Base-by-base conservation (phyloP, 1,284 basidiomycete species). In the Hypsizygus ulmarius region DNA sequence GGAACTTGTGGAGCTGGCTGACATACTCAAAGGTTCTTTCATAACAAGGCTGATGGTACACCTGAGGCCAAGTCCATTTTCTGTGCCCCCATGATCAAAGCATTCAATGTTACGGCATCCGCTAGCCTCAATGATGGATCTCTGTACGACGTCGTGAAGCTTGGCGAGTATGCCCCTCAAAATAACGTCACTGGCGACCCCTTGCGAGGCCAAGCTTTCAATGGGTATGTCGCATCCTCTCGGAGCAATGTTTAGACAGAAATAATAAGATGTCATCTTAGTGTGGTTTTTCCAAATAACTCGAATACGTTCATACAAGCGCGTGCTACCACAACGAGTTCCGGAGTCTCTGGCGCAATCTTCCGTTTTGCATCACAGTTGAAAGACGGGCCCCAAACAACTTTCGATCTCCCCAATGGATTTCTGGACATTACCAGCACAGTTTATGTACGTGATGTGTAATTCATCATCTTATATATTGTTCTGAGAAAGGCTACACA, bases 311-410 rank as follows among this genome's bases (percentile, higher is more conserved):
- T 78, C 55, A 65, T 81, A 29, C 59, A 70, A 39, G 75, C 78
- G 14, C 71, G 82, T 25, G 75, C 77, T 0, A 63, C 55, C 2
- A 66, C 79, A 1, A 74, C 74, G 1, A 64, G 61, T 19, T 69
- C 73, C 15, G 72, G 73, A 9, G 60, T 86, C 1, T 73, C 83
- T 14, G 75, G 75, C 5, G 75, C 84, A 4, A 77, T 84, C 18
- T 79, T 79, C 53, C 72, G 70, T 8, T 64, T 68, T 43, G 80
- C 79, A 1, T 55, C 61, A 7, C 70, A 75, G 47, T 47, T 62
- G 12, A 54, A 64, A 6, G 59, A 61, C 30, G 75, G 77, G 2
- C 55, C 64, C 0, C 64, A 74, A 43, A 58, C 69, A 5, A 67
- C 68, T 6, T 84, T 84, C 56, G 67, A 74, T 52, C 51, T 69